These are phyloP conservation scores for Cercospora citrullina DNA, from an alignment of 2,329 filamentous ascomycete species.

Conservation along the genomic window DNA sequence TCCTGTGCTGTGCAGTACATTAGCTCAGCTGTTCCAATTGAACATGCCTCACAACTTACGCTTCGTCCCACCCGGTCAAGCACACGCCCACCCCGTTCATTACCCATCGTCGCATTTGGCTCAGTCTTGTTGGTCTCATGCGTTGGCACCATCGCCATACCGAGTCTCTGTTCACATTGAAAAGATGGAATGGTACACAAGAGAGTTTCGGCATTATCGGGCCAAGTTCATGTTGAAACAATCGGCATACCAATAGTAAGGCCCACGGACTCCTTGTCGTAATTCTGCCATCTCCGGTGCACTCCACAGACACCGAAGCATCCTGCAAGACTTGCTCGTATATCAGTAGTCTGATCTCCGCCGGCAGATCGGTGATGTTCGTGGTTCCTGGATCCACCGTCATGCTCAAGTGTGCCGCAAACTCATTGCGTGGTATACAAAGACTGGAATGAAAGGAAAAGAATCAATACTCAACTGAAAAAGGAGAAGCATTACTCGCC, in stretches of 20 bases:
- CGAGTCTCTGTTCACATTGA: background rate
- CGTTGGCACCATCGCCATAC: background rate
- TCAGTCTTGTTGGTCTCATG: background rate
- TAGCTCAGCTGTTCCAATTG: background rate
- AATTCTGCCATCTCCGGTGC: background rate
- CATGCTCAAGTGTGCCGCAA: background rate
- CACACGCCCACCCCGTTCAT: background rate
- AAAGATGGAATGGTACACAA: background rate
- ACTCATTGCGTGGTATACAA: background rate
- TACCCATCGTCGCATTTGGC: constrained; percentile 3
- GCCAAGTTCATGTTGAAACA: background rate
- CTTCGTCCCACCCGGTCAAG: constrained; percentile 9
- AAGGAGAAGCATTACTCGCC: background rate
- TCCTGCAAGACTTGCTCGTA: constrained; percentile 11
- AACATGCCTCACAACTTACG: background rate
- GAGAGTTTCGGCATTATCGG: constrained; percentile 3
- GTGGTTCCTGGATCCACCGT: background rate
- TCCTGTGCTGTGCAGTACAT: background rate
- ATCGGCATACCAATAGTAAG: background rate
- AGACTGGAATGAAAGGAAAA: background rate
- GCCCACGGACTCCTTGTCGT: background rate
- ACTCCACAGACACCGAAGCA: background rate
- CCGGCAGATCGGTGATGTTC: constrained; percentile 1
- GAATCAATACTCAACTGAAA: background rate
- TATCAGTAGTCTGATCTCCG: constrained; percentile 8